A percentile compares a stretch with the other conserved stretches of the same genome.
phyloP scores from a whole-genome alignment of 768 basidiomycete genomes.

The Multifurca ochricompacta region DNA sequence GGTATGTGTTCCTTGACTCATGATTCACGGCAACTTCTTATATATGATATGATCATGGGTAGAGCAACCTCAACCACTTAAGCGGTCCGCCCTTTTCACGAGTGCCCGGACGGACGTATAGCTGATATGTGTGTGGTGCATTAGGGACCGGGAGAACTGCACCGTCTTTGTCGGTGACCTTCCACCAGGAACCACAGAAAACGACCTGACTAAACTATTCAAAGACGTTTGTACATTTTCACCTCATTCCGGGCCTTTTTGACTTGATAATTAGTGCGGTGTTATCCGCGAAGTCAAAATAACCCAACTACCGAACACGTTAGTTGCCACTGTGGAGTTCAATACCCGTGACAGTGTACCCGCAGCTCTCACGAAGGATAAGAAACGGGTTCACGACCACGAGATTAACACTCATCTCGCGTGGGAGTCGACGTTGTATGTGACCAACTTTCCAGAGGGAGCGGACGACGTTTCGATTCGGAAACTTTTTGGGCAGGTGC shows the following conservation, averaged over 20 bases:
- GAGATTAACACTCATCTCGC: slow-evolving; percentile 85
- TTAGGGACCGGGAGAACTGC: slow-evolving; percentile 89
- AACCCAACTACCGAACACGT: slow-evolving; percentile 44
- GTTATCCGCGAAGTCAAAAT: slow-evolving; percentile 78
- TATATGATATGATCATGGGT: slow-evolving; percentile 26
- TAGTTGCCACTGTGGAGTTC: slow-evolving; percentile 90
- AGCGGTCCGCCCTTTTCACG: slow-evolving; percentile 40
- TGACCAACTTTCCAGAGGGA: slow-evolving; percentile 90
- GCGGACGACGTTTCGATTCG: slow-evolving; percentile 72
- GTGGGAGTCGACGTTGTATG: slow-evolving; percentile 91
- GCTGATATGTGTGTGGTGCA: neutral
- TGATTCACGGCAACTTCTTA: neutral
- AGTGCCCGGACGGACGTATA: neutral
- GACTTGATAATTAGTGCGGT: slow-evolving; percentile 58
- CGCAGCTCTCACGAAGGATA: slow-evolving; percentile 87
- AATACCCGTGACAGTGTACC: slow-evolving; percentile 73
- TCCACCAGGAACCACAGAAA: slow-evolving; percentile 46
- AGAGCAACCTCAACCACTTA: slow-evolving; percentile 40
- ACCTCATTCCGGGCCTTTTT: slow-evolving; percentile 15
- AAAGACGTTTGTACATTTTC: slow-evolving; percentile 57
- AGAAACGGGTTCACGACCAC: slow-evolving; percentile 68
- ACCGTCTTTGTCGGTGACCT: slow-evolving; percentile 84
- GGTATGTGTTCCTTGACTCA: slow-evolving; percentile 36
- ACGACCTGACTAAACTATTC: slow-evolving; percentile 67
- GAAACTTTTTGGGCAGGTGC: slow-evolving; percentile 69